phyloP scores from a whole-genome alignment of 331 rosid species.

The Arachis monticola region DNA sequence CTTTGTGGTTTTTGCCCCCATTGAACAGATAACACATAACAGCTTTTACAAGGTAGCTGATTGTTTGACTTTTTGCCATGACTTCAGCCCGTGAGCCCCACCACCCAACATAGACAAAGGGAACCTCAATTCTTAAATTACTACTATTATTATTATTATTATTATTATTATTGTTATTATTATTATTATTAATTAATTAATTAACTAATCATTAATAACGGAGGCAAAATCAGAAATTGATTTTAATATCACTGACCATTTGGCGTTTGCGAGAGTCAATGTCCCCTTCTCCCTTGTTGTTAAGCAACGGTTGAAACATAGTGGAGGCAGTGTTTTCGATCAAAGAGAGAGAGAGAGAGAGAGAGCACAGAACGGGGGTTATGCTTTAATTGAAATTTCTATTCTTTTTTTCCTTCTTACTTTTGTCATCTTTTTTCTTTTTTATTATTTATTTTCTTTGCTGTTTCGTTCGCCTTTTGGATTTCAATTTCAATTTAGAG shows the following conservation, averaged over 20 bases:
- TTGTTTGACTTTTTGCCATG: conserved; percentile 62
- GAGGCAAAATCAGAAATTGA: conserved; percentile 31
- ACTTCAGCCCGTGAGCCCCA: conserved; percentile 60
- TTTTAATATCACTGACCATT: conserved; percentile 45
- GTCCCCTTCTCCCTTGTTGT: conserved; percentile 57
- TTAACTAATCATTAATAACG: no score
- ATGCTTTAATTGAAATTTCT: conserved; percentile 18
- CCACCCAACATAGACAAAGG: conserved; percentile 41
- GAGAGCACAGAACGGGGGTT: background rate
- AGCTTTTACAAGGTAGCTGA: conserved; percentile 63
- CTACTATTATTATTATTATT: background rate
- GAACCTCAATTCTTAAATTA: conserved; percentile 30
- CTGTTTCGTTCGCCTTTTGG: background rate
- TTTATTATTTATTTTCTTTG: conserved; percentile 22
- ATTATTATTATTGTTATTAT: no score
- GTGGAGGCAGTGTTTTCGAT: conserved; percentile 40
- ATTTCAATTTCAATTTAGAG: conserved; percentile 35
- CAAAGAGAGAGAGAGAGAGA: conserved; percentile 24
- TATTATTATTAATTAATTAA: no score
- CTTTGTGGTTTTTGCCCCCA: conserved; percentile 37
- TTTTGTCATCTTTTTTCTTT: conserved; percentile 6
- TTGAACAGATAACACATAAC: conserved; percentile 63
- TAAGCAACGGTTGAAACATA: conserved; percentile 36
- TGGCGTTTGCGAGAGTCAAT: conserved; percentile 71
- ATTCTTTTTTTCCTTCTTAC: background rate